Base-by-base conservation (phyloP, 2,329 filamentous ascomycete genomes). In the Colletotrichum falcatum region DNA sequence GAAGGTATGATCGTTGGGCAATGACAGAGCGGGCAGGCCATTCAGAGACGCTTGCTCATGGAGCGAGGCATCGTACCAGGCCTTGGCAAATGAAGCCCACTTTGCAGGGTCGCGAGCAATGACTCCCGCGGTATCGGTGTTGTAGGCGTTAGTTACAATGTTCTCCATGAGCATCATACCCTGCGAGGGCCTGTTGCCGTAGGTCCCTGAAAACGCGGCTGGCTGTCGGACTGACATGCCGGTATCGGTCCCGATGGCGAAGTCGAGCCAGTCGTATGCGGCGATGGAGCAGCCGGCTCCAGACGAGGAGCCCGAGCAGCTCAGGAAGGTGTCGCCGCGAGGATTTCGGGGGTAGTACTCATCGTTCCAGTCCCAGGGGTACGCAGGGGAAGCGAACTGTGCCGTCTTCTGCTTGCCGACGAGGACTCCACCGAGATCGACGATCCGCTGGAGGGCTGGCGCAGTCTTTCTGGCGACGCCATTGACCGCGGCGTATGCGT, bases 401-500 rank as follows among this genome's bases (percentile, higher is more conserved):
- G 83, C 80, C 2, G 83, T 82, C 72, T 86, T 87, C 28, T 85
- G 85, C 78, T 87, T 88, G 3, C 87, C 86, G 0, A 89, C 79
- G 14, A 88, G 75, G 11, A 88, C 78, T 0, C 88, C 90, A 0
- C 91, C 91, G 2, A 87, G 83, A 63, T 89, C 85, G 4, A 92
- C 82, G 0, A 93, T 78, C 2, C 82, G 81, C 61, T 89, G 85
- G 0, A 90, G 83, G 1, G 86, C 81, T 0, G 83, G 75, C 0
- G 87, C 85, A 1, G 87, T 90, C 3, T 74, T 75, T 2, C 78
- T 82, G 0, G 82, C 79, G 3, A 82, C 75, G 1, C 82, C 79
- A 64, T 89, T 87, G 3, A 91, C 77, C 42, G 85, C 79, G 28
- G 84, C 85, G 82, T 86, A 92, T 1, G 89, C 86, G 39, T 87